Base-by-base conservation (phyloP, 139 green algal genomes). In the Nannochloris sp. region DNA sequence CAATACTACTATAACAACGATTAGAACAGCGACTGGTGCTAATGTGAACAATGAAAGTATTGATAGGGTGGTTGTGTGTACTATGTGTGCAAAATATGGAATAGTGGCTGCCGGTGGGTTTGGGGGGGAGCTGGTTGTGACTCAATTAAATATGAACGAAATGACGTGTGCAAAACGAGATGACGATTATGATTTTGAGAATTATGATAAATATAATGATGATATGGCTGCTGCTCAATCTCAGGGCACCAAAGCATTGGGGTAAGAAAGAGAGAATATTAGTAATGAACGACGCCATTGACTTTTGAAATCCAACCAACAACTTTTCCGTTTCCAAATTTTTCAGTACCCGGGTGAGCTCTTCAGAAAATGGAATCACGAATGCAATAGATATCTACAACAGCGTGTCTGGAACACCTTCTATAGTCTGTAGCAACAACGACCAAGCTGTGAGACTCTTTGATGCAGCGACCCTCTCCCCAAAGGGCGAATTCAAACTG, bases 321-420 rank as follows among this genome's bases (percentile, higher is more conserved):
- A n/a, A n/a, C n/a, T n/a, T n/a, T n/a, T n/a, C n/a, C n/a, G n/a
- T 51, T 51, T 19, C 19, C 42, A 27, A 19, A 19, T 51, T 58
- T 0, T 71, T 64, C 70, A 75, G 71, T 51, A 67, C 57, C 59
- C 61, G 71, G 2, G 71, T 83, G 5, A 78, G 6, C 12, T 29
- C 15, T 25, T 15, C 15, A 54, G 90, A 96, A 34, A 97, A 96
- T 60, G 85, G 82, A 48, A 97, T 97, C 76, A 97, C 91, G 1
- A 97, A 97, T 66, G 91, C 81, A 3, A 79, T 97, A 2, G 92
- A 96, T 67, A 75, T 97, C 27, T 90, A 81, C 38, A n/a, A 55
- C 23, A 54, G 27, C 30, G 7, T 24, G 3, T 13, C 44, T 27
- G 70, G 62, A 39, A 45, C 23, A 46, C 10, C 62, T 33, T 58